These are phyloP conservation scores for Bjerkandera adusta DNA, from an alignment of 1,284 basidiomycete genomes.

Conservation along the genomic window DNA sequence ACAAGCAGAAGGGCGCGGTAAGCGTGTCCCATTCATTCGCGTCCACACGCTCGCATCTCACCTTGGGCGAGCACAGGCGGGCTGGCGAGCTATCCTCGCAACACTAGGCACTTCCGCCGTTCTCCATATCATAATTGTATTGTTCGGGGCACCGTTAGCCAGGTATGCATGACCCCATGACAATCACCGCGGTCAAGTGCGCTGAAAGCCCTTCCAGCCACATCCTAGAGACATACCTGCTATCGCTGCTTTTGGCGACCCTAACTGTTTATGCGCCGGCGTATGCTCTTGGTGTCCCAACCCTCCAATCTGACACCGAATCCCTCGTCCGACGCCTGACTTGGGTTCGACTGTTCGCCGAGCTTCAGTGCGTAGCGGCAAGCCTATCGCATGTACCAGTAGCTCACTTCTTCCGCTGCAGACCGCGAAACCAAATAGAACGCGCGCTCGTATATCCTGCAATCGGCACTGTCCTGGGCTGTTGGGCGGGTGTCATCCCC, in stretches of 20 bases:
- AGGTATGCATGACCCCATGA: constrained; percentile 39
- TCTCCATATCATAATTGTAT: constrained; percentile 49
- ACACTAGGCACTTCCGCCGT: constrained; percentile 50
- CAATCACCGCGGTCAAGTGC: not conserved
- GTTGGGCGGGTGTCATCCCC: constrained; percentile 79
- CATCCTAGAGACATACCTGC: constrained; percentile 57
- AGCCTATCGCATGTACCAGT: not conserved
- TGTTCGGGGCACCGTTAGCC: constrained; percentile 76
- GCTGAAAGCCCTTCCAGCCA: constrained; percentile 35
- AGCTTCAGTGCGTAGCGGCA: constrained; percentile 62
- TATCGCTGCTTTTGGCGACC: constrained; percentile 68
- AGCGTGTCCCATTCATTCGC: constrained; percentile 19
- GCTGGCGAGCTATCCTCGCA: constrained; percentile 49
- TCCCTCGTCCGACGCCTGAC: constrained; percentile 45
- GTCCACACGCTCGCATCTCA: too few species aligned
- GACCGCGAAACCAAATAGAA: constrained; percentile 68
- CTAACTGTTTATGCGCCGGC: constrained; percentile 68
- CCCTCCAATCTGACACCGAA: constrained; percentile 38
- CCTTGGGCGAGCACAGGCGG: constrained; percentile 40
- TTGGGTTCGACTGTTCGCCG: constrained; percentile 79
- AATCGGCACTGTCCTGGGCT: constrained; percentile 69
- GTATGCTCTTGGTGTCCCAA: constrained; percentile 69
- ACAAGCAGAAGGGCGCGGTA: constrained; percentile 32
- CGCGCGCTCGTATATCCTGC: constrained; percentile 78
- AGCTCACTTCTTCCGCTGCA: constrained; percentile 26